Evolutionary conservation across 805 yeast genomes (phyloP).

Genomic region (Candida stauntonica): DNA sequence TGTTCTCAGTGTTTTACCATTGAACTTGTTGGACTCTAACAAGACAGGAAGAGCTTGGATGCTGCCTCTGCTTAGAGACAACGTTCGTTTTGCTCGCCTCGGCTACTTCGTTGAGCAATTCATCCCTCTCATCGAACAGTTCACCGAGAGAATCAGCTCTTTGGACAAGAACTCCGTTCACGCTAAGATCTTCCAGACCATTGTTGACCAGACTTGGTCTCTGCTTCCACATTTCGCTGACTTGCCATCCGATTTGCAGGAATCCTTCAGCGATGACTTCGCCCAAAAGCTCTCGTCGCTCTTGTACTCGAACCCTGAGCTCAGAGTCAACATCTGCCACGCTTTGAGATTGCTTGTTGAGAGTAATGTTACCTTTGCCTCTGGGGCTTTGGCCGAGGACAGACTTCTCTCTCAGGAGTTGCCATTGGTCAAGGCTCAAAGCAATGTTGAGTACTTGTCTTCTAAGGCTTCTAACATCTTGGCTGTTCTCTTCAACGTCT

Average conservation of each 20-base stretch:
- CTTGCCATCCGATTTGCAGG: constrained; percentile 68
- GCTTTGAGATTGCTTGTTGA: constrained; percentile 75
- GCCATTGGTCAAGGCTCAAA: constrained; percentile 49
- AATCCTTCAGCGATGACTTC: constrained; percentile 66
- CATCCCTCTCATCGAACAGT: constrained; percentile 59
- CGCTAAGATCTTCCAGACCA: constrained; percentile 74
- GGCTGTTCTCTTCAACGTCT: constrained; percentile 87
- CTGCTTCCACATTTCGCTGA: constrained; percentile 85
- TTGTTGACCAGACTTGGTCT: constrained; percentile 90
- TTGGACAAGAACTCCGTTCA: constrained; percentile 58
- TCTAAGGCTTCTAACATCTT: constrained; percentile 68
- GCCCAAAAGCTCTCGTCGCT: constrained; percentile 72
- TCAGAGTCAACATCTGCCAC: constrained; percentile 81
- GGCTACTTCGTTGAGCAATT: constrained; percentile 58
- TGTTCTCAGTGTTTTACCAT: constrained; percentile 70
- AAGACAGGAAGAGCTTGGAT: constrained; percentile 93
- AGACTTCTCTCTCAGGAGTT: constrained; percentile 56
- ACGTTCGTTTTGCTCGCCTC: constrained; percentile 67
- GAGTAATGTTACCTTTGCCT: constrained; percentile 60
- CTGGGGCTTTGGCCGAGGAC: constrained; percentile 55
- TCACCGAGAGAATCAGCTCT: constrained; percentile 42
- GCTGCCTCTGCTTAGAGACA: constrained; percentile 84
- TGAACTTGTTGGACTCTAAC: constrained; percentile 57
- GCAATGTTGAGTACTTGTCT: constrained; percentile 59
- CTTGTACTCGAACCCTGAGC: constrained; percentile 67